Evolutionary conservation across 2,329 filamentous ascomycete genomes (phyloP).

Genomic region (Cordyceps cicadae): DNA sequence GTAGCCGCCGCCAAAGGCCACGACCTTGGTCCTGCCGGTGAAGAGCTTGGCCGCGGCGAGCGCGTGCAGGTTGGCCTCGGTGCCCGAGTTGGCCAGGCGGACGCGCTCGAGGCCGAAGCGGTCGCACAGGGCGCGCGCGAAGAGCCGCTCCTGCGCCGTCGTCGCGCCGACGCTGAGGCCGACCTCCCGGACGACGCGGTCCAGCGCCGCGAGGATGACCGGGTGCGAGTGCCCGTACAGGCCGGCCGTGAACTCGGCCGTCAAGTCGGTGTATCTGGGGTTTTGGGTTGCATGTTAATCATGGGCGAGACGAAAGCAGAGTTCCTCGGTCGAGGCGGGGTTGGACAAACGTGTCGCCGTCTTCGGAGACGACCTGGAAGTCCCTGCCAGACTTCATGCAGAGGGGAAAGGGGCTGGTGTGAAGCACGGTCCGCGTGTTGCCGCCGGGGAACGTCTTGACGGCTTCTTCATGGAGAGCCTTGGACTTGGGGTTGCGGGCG

Average conservation of each 20-base stretch:
- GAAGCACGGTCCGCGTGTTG: slow-evolving; percentile 37
- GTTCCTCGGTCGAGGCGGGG: too few species aligned
- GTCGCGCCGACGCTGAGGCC: slow-evolving; percentile 50
- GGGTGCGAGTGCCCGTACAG: slow-evolving; percentile 59
- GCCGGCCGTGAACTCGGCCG: slow-evolving; percentile 56
- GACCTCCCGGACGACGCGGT: slow-evolving; percentile 31
- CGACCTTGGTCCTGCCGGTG: slow-evolving; percentile 37
- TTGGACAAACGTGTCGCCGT: slow-evolving; percentile 27
- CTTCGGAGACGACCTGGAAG: slow-evolving; percentile 31
- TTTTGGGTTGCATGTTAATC: not conserved
- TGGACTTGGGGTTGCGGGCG: slow-evolving; percentile 30
- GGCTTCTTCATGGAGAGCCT: slow-evolving; percentile 30
- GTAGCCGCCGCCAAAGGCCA: slow-evolving; percentile 39
- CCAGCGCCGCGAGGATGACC: slow-evolving; percentile 40
- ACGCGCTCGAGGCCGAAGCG: slow-evolving; percentile 49
- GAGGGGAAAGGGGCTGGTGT: slow-evolving; percentile 36
- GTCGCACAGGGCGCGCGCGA: slow-evolving; percentile 43
- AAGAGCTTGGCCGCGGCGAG: slow-evolving; percentile 44
- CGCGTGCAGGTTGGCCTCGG: slow-evolving; percentile 55
- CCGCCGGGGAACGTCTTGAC: slow-evolving; percentile 33
- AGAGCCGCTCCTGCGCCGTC: slow-evolving; percentile 40
- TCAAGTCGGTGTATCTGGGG: slow-evolving; percentile 47
- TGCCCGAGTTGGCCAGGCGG: slow-evolving; percentile 58
- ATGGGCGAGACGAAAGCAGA: not conserved
- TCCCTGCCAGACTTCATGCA: slow-evolving; percentile 30